Base-by-base conservation (phyloP, 768 basidiomycete genomes). In the Pleurotus eryngii region DNA sequence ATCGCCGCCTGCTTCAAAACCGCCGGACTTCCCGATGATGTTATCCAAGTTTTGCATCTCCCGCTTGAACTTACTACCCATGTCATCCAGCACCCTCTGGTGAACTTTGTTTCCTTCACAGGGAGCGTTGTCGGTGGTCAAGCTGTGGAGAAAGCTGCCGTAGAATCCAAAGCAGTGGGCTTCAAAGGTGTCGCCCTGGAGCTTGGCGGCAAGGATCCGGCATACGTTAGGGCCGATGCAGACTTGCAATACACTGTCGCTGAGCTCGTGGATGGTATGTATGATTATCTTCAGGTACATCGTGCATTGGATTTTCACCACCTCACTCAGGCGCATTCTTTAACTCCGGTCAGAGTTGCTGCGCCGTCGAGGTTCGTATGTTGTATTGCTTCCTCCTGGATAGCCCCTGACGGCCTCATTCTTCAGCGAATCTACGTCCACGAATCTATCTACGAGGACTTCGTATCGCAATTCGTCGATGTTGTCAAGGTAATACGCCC, bases 341-440 rank as follows among this genome's bases (percentile, higher is more conserved):
- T 79, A 98, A 98, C 72, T 95, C 95, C 14, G 97, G 97, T 1
- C 97, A 99, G 72, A 95, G 93, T 61, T 98, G 96, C 71, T 98
- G 96, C 67, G 85, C 90, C 0, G 77, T 98, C 59, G 97, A 99
- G 78, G 90, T 89, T 20, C 7, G 59, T 14, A 75, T 65, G 4
- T n/a, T 45, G 14, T n/a, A 45, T 22, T 27, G 17, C 22, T 9
- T 20, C 12, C 35, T 42, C 35, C n/a, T 45, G 42, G 30, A 35
- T 35, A 50, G 27, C 24, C 14, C 20, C 8, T 27, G 12, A 18
- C 4, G 3, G 45, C 27, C 37, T n/a, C 45, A 43, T 27, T 30
- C 55, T 17, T 7, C 63, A 93, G 89, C 83, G 96, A 15, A 93
- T 99, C 42, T 98, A 98, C 69, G 96, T 98, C 24, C 92, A 98